Base-by-base conservation (phyloP, 306 rosid species). In the Spatholobus suberectus region DNA sequence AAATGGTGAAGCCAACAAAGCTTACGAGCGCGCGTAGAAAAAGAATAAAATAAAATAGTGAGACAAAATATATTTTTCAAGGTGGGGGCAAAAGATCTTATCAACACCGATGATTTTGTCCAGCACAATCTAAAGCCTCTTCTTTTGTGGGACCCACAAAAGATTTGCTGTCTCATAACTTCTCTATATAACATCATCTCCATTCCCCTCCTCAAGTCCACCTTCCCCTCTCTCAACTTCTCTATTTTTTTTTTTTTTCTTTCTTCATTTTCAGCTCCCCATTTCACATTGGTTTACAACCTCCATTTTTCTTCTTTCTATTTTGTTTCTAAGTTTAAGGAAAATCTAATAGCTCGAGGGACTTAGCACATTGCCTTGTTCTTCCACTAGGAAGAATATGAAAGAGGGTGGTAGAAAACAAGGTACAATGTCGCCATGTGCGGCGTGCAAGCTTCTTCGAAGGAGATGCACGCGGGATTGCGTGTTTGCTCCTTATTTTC, bases 401-500 rank as follows among this genome's bases (percentile, higher is more conserved):
- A 91, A 91, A 80, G 96, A 91, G 82, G 79, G 89, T 76, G 91
- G 99, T 0, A 88, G 97, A 86, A 96, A 93, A 79, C 98, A 91
- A 83, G 96, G 96, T 15, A 83, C 92, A 27, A 70, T 94, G 85
- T 87, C 98, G 0, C 99, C 99, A 81, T 96, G 99, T 44, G 99
- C 99, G 2, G 99, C 98, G 0, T 96, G 99, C 87, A 96, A 94
- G 86, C 96, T 96, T 91, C 96, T 96, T 3, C 57, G 99, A 21
- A 86, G 99, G 57, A 83, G 99, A 79, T 96, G 99, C 43, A 90
- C 96, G 0, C 83, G 86, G 71, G 97, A 94, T 57, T 96, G 99
- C 21, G 94, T 94, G 4, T 96, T 96, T 84, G 98, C 99, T 11
- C 99, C 99, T 66, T 94, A 96, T 83, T 96, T 96, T 37, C 99